Evolutionary conservation across 1,139 yeast genomes (phyloP).

Genomic region (Scheffersomyces lignicola): DNA sequence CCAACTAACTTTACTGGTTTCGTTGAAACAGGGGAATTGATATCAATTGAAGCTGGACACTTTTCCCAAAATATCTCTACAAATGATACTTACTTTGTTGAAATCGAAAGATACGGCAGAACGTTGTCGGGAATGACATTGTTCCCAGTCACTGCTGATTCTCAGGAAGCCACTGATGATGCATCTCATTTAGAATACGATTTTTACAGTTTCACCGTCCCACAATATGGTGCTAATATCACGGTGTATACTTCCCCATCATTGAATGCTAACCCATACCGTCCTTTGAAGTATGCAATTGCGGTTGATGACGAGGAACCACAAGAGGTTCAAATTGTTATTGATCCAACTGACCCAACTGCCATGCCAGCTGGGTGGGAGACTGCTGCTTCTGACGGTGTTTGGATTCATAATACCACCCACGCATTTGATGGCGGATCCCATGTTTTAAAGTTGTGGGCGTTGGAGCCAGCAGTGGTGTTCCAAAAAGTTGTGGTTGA

Average conservation of each 20-base stretch:
- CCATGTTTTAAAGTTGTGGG: slow-evolving; percentile 16
- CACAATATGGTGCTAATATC: slow-evolving; percentile 15
- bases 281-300: slow-evolving; percentile 16
- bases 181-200: slow-evolving; percentile 17
- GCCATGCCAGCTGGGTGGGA: slow-evolving; percentile 16
- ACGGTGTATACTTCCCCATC: slow-evolving; percentile 16
- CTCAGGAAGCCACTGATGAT: slow-evolving; percentile 13
- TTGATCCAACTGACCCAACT: slow-evolving; percentile 13
- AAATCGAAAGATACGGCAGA: slow-evolving; percentile 13
- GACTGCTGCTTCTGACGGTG: slow-evolving; percentile 15
- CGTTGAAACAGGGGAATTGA: slow-evolving; percentile 14
- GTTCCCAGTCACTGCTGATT: slow-evolving; percentile 15
- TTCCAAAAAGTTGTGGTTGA: slow-evolving; percentile 15
- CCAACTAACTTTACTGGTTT: slow-evolving; percentile 12
- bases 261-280: slow-evolving; percentile 14
- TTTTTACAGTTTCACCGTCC: slow-evolving; percentile 15
- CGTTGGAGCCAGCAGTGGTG: slow-evolving; percentile 14
- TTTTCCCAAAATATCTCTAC: slow-evolving; percentile 10
- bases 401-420: slow-evolving; percentile 15
- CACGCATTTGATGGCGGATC: slow-evolving; percentile 14
- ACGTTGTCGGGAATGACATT: slow-evolving; percentile 16
- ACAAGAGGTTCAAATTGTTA: slow-evolving; percentile 12
- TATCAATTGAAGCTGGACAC: slow-evolving; percentile 17
- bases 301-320: slow-evolving; percentile 17
- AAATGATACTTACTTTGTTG: slow-evolving; percentile 11